phyloP scores from a whole-genome alignment of 2,329 filamentous ascomycete species.

The Cephalotrichum gorgonifer region DNA sequence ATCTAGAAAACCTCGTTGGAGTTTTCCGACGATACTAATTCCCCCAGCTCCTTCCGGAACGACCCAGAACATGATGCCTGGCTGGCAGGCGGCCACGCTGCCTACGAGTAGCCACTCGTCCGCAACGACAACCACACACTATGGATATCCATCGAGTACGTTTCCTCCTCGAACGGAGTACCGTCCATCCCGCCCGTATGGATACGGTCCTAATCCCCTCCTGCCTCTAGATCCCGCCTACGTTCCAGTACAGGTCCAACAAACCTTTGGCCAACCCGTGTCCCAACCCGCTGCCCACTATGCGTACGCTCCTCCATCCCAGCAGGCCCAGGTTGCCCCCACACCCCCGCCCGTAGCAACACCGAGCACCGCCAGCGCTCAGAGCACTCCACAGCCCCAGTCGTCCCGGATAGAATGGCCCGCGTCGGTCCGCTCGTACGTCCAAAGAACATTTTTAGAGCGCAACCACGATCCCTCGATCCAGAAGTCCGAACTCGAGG shows the following conservation, averaged over 20 bases:
- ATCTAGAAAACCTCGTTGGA: too few relatives aligned
- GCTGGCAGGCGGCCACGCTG: conserved; percentile 22
- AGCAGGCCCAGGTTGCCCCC: conserved; percentile 9
- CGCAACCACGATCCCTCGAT: conserved; percentile 58
- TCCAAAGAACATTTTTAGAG: conserved; percentile 76
- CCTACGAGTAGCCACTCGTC: conserved; percentile 29
- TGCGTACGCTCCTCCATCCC: conserved; percentile 16
- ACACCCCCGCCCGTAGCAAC: conserved; percentile 18
- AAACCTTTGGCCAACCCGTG: conserved; percentile 38
- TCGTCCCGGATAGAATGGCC: conserved; percentile 68
- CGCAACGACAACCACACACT: conserved; percentile 15
- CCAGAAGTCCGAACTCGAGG: conserved; percentile 61
- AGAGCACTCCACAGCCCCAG: conserved; percentile 12
- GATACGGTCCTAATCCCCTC: neutral
- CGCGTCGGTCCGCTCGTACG: conserved; percentile 73
- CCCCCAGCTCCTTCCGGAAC: neutral
- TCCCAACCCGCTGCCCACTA: conserved; percentile 13
- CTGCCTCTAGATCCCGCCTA: conserved; percentile 39
- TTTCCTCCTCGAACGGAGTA: conserved; percentile 6
- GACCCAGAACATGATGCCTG: conserved; percentile 20
- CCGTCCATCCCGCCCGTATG: neutral
- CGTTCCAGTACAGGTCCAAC: conserved; percentile 51
- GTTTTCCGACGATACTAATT: conserved; percentile 3
- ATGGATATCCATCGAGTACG: conserved; percentile 28
- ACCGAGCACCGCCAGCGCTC: conserved; percentile 11